Conservation (phyloP, 1,284 basidiomycete genomes). For the Irpex lacteus region DNA sequence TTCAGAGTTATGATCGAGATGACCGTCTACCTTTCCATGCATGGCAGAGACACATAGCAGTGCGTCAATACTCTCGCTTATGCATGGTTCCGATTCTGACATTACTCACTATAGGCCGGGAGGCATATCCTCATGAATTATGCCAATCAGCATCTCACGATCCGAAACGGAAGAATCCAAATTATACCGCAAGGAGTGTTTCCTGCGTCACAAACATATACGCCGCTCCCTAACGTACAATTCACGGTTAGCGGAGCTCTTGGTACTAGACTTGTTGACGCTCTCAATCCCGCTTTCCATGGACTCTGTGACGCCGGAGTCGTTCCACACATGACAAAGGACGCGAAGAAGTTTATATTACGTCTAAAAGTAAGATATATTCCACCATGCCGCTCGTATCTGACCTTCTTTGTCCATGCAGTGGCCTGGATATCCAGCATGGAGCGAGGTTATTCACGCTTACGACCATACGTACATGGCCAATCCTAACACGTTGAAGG, state of each 20-base stretch:
- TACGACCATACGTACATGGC: not conserved
- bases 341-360: not conserved
- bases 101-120: not conserved
- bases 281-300: not conserved
- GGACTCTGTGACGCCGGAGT: not conserved
- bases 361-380: not conserved
- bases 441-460: not conserved
- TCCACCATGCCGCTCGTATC: not conserved
- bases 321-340: not conserved
- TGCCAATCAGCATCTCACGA: not conserved
- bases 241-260: not conserved
- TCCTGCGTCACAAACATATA: not conserved
- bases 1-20: too few relatives aligned
- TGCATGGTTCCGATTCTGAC: not conserved
- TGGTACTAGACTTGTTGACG: not conserved
- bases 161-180: too few relatives aligned
- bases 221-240: not conserved
- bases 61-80: too few relatives aligned
- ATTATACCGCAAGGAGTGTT: not conserved
- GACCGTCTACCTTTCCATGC: too few relatives aligned
- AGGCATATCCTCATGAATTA: not conserved
- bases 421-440: not conserved
- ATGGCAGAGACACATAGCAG: too few relatives aligned
- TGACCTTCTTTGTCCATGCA: not conserved
- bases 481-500: not conserved